Evolutionary conservation across 2,329 filamentous ascomycete genomes (phyloP).

Genomic region (Exophiala mesophila): DNA sequence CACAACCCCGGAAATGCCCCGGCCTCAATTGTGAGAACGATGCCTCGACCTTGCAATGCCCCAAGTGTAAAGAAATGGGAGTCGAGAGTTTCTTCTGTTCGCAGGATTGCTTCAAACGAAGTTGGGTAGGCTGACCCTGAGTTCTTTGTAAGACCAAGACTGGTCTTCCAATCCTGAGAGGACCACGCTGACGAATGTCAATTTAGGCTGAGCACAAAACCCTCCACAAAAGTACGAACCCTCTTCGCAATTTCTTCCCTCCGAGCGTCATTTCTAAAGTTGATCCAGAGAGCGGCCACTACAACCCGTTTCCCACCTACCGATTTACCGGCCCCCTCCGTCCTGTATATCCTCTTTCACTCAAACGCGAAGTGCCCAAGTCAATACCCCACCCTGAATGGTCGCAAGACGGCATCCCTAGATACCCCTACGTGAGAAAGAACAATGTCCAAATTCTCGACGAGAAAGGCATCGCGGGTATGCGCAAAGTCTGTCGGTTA

Average conservation of each 20-base stretch:
- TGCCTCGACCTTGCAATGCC: conserved; percentile 82
- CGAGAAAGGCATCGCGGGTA: conserved; percentile 73
- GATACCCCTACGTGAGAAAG: conserved; percentile 61
- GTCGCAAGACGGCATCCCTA: conserved; percentile 73
- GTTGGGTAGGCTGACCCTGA: conserved; percentile 68
- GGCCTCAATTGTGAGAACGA: conserved; percentile 82
- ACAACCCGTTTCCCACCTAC: conserved; percentile 89
- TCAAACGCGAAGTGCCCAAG: conserved; percentile 67
- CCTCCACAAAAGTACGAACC: conserved; percentile 73
- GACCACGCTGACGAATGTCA: conserved; percentile 13
- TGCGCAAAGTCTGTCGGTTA: conserved; percentile 86
- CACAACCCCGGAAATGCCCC: conserved; percentile 54
- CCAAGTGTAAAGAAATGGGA: conserved; percentile 85
- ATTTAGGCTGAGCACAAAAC: conserved; percentile 73
- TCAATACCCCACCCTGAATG: conserved; percentile 84
- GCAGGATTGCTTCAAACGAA: conserved; percentile 98
- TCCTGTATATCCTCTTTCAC: conserved; percentile 80
- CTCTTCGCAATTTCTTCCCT: conserved; percentile 67
- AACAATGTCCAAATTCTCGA: conserved; percentile 82
- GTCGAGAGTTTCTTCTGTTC: conserved; percentile 95
- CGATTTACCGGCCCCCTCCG: conserved; percentile 74
- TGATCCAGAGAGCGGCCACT: conserved; percentile 82
- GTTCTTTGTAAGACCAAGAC: conserved; percentile 20
- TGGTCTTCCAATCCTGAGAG: conserved; percentile 2
- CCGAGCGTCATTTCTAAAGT: conserved; percentile 85